Conservation (phyloP, 73 alveolate species). For the Tetrahymena elliotti region DNA sequence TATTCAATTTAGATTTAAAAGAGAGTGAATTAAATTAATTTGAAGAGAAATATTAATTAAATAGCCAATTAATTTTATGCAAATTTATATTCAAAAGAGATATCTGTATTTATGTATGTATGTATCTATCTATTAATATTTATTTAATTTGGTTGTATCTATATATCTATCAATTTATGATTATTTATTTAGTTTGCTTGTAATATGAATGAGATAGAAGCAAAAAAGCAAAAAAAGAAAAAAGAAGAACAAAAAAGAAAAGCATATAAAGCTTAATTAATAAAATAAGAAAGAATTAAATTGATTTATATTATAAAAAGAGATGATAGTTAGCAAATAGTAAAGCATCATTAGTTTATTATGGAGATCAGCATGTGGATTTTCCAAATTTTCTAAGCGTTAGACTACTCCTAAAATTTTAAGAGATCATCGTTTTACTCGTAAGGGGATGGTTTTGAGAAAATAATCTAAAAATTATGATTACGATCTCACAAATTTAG, state of each 20-base stretch:
- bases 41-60: background rate
- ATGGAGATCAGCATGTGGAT: background rate
- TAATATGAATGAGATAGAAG: background rate
- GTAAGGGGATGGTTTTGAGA: background rate
- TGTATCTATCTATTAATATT: too few species aligned
- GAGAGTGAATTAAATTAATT: background rate
- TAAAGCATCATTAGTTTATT: background rate
- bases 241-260: background rate
- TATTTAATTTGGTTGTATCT: background rate
- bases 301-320: background rate
- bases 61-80: background rate
- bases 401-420: background rate
- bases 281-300: background rate
- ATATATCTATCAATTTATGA: background rate
- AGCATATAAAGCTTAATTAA: background rate
- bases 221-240: background rate
- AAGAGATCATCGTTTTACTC: background rate
- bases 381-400: background rate
- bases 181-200: background rate
- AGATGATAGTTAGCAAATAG: background rate
- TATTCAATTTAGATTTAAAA: background rate
- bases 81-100: background rate
- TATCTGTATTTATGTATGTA: too few species aligned
- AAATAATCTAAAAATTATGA: background rate
- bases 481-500: background rate